Evolutionary conservation across 306 rosid species (phyloP).

Genomic region (Cicer bijugum): DNA sequence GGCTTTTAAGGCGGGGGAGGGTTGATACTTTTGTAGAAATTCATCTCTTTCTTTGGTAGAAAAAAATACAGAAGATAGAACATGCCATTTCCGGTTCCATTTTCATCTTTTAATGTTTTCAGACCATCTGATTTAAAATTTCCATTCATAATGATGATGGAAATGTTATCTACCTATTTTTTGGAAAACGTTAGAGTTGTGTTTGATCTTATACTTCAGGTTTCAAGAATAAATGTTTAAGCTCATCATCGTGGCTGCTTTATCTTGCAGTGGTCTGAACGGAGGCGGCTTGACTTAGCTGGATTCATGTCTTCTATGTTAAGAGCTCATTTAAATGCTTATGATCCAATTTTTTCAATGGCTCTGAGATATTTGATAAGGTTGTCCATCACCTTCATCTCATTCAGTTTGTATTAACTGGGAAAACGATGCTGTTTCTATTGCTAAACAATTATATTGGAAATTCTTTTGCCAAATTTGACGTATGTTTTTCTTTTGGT

Average conservation of each 20-base stretch:
- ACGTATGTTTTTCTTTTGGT: conserved; percentile 21
- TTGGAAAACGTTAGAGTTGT: not conserved
- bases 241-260: conserved; percentile 39
- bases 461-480: not conserved
- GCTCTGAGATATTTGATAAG: conserved; percentile 94
- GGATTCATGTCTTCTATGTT: conserved; percentile 85
- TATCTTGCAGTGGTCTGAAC: conserved; percentile 85
- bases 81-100: conserved; percentile 13
- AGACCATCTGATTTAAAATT: conserved; percentile 6
- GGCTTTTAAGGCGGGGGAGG: conserved; percentile 9
- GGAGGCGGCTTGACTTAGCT: conserved; percentile 83
- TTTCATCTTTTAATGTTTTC: conserved; percentile 32
- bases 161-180: not conserved
- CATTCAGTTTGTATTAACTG: conserved; percentile 12
- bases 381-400: conserved; percentile 50
- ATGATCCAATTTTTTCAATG: conserved; percentile 93
- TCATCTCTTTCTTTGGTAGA: not conserved
- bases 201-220: conserved; percentile 22
- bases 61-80: not conserved
- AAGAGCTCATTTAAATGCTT: conserved; percentile 94
- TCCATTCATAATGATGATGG: conserved; percentile 23
- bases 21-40: conserved; percentile 18
- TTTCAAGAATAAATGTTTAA: conserved; percentile 12
- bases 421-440: conserved; percentile 5
- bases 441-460: conserved; percentile 19